These are phyloP conservation scores for Geranium brycei DNA, from an alignment of 345 rosid species.

Conservation along the genomic window DNA sequence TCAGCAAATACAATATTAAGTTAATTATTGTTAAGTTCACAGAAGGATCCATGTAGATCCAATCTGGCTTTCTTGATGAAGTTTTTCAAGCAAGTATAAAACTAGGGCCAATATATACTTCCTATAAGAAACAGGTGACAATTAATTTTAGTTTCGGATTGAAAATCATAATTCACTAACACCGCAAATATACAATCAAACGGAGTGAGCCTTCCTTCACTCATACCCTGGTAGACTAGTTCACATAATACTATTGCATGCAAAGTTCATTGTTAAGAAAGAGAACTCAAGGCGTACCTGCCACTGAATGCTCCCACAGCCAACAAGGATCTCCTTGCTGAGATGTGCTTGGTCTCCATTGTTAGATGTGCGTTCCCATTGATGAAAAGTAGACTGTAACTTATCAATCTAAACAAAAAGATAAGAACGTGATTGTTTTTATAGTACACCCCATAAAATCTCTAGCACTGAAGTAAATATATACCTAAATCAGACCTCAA, in stretches of 20 bases:
- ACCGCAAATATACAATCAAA: not conserved
- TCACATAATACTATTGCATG: not conserved
- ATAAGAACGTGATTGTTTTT: not conserved
- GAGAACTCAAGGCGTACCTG: conserved; percentile 41
- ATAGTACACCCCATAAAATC: not conserved
- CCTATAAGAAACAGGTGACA: not conserved
- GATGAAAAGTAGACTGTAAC: conserved; percentile 69
- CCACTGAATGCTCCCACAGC: conserved; percentile 90
- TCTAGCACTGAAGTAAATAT: not conserved
- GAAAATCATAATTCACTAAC: not conserved
- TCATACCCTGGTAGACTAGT: not conserved
- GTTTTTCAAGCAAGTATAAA: not conserved
- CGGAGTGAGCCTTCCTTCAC: not conserved
- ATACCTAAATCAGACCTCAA: not conserved
- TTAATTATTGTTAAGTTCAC: not conserved
- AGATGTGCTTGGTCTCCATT: conserved; percentile 53
- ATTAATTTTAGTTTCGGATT: not conserved
- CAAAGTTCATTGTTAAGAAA: not conserved
- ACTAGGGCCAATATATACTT: too few species aligned
- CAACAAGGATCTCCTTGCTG: conserved; percentile 54
- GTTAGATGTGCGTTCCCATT: conserved; percentile 66
- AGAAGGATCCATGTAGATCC: not conserved
- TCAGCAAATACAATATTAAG: conserved; percentile 21
- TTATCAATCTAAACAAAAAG: conserved; percentile 62
- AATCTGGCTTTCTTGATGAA: too few species aligned